These are phyloP conservation scores for Chaetomiaceae sp. DNA, from an alignment of 2,329 filamentous ascomycete genomes.

Conservation along the genomic window DNA sequence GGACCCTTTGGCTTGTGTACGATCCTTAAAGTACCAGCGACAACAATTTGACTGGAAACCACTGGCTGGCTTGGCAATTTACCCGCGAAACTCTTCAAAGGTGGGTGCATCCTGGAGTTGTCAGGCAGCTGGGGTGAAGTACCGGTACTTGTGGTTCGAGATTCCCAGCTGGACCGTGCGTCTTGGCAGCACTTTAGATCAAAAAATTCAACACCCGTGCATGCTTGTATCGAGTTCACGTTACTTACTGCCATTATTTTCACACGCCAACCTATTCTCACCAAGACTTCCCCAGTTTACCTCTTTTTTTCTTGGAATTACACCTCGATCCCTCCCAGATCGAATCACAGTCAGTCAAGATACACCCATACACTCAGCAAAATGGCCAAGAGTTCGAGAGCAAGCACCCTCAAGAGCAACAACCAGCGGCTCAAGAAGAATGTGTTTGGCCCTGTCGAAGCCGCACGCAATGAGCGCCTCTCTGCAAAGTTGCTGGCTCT, in stretches of 20 bases:
- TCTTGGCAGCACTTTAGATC: not conserved
- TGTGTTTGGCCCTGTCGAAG: slow-evolving; percentile 79
- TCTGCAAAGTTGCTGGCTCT: slow-evolving; percentile 81
- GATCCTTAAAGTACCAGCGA: slow-evolving; percentile 1
- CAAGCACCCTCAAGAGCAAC: slow-evolving; percentile 77
- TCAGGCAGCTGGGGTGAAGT: not conserved
- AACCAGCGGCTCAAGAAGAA: slow-evolving; percentile 72
- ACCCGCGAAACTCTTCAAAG: not conserved
- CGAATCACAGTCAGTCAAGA: too few relatives aligned
- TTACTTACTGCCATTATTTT: too few relatives aligned
- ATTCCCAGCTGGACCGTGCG: slow-evolving; percentile 5
- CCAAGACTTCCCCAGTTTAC: not conserved
- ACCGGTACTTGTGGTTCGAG: slow-evolving; percentile 1
- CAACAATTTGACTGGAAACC: not conserved
- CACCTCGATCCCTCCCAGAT: too few relatives aligned
- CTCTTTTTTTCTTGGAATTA: too few relatives aligned
- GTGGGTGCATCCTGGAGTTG: too few relatives aligned
- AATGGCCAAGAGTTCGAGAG: slow-evolving; percentile 80
- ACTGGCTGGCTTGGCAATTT: not conserved
- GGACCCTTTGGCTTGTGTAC: too few relatives aligned
- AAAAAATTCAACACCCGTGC: slow-evolving; percentile 16
- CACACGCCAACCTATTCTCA: not conserved
- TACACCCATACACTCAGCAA: slow-evolving; percentile 2
- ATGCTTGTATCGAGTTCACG: slow-evolving; percentile 19
- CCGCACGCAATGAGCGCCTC: slow-evolving; percentile 74